A percentile compares a stretch with the other conserved stretches of the same genome.
These are phyloP conservation scores for Suhomyces kilbournensis DNA, from an alignment of 805 yeast genomes.

Conservation along the genomic window DNA sequence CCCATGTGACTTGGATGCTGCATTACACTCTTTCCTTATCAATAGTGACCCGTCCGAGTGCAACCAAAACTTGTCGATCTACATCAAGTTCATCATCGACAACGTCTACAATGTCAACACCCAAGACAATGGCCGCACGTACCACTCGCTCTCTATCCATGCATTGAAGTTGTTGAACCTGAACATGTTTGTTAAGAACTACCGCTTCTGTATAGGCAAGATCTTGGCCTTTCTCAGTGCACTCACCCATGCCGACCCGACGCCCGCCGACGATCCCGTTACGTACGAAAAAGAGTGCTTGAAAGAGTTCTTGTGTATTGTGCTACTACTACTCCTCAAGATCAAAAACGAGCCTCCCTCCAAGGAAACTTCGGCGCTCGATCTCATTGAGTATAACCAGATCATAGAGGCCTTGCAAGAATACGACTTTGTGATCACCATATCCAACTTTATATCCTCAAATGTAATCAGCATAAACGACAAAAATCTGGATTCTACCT, in stretches of 20 bases:
- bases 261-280: slow-evolving; percentile 5
- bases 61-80: slow-evolving; percentile 35
- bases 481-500: slow-evolving; percentile 10
- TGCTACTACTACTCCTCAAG: slow-evolving; percentile 32
- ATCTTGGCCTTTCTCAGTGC: slow-evolving; percentile 30
- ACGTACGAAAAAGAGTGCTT: slow-evolving; percentile 20
- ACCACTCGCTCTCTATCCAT: slow-evolving; percentile 30
- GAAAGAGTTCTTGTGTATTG: slow-evolving; percentile 36
- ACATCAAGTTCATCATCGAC: slow-evolving; percentile 33
- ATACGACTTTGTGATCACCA: slow-evolving; percentile 50
- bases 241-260: slow-evolving; percentile 18
- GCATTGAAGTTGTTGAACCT: slow-evolving; percentile 35
- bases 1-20: slow-evolving; percentile 3
- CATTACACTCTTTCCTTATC: slow-evolving; percentile 21
- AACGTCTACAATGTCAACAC: slow-evolving; percentile 17
- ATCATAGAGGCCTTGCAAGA: slow-evolving; percentile 47
- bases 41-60: slow-evolving; percentile 40
- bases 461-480: slow-evolving; percentile 22
- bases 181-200: slow-evolving; percentile 39
- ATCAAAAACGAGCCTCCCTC: slow-evolving; percentile 20
- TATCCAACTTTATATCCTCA: slow-evolving; percentile 28
- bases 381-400: slow-evolving; percentile 12
- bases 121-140: slow-evolving; percentile 16
- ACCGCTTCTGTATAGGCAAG: slow-evolving; percentile 35
- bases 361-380: slow-evolving; percentile 9